phyloP scores from a whole-genome alignment of 2,329 filamentous ascomycete species.

The Dothistroma pini region DNA sequence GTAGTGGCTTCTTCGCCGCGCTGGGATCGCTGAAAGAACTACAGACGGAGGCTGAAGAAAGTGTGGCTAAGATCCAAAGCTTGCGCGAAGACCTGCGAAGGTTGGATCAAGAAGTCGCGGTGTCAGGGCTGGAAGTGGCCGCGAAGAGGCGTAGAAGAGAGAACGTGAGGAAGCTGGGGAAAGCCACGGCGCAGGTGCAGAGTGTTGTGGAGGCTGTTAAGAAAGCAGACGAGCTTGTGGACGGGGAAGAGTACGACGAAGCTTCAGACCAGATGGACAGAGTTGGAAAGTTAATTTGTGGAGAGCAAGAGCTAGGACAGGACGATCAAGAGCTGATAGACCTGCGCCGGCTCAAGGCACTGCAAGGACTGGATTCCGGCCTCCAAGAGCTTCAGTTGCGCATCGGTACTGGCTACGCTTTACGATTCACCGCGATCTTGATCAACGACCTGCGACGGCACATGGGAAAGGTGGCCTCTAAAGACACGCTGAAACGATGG shows the following conservation, averaged over 20 bases:
- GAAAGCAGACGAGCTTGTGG: constrained; percentile 74
- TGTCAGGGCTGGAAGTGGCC: constrained; percentile 79
- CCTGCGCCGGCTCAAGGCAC: constrained; percentile 69
- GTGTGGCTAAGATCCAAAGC: constrained; percentile 78
- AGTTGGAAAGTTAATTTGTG: constrained; percentile 76
- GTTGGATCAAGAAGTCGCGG: constrained; percentile 81
- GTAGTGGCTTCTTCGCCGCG: constrained; percentile 93
- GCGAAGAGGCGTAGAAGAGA: constrained; percentile 76
- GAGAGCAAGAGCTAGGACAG: constrained; percentile 53
- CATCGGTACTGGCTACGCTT: constrained; percentile 83
- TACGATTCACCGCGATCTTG: constrained; percentile 71
- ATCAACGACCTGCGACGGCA: constrained; percentile 79
- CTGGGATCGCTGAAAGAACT: constrained; percentile 86
- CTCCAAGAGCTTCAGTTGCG: constrained; percentile 71
- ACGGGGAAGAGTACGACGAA: constrained; percentile 75
- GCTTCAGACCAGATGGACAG: constrained; percentile 74
- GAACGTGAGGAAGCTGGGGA: constrained; percentile 77
- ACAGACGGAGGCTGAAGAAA: constrained; percentile 87
- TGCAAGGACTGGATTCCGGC: constrained; percentile 76
- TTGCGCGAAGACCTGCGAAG: constrained; percentile 74
- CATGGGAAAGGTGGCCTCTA: constrained; percentile 64
- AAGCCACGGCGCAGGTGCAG: constrained; percentile 78
- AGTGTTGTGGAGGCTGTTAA: constrained; percentile 72
- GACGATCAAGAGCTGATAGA: constrained; percentile 52
- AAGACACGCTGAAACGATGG: constrained; percentile 81